These are phyloP conservation scores for Ophiobolus disseminans DNA, from an alignment of 2,329 filamentous ascomycete species.

Conservation along the genomic window DNA sequence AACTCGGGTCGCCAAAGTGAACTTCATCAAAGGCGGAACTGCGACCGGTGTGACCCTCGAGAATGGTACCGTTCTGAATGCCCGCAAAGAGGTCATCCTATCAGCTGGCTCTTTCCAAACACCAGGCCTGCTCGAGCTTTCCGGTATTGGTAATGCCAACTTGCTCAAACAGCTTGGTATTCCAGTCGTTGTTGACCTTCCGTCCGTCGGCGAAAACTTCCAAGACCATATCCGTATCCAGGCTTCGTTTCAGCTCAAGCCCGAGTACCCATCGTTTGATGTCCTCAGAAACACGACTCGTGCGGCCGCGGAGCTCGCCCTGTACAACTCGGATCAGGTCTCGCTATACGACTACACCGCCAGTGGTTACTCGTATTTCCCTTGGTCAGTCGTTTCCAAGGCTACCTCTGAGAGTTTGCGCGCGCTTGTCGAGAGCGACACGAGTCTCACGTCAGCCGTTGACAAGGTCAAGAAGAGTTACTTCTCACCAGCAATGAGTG, in stretches of 20 bases:
- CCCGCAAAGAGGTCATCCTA: conserved; percentile 37
- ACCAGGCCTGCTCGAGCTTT: conserved; percentile 35
- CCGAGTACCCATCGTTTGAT: conserved; percentile 33
- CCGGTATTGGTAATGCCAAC: conserved; percentile 28
- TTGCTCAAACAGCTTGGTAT: conserved; percentile 26
- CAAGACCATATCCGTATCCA: conserved; percentile 45
- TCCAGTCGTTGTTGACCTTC: conserved; percentile 24
- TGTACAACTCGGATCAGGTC: conserved; percentile 41
- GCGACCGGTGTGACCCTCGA: conserved; percentile 44
- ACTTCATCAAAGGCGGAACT: conserved; percentile 38
- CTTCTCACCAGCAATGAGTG: conserved; percentile 41
- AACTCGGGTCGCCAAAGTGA: conserved; percentile 50
- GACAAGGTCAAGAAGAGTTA: conserved; percentile 36
- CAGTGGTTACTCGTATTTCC: conserved; percentile 52
- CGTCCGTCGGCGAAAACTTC: conserved; percentile 38
- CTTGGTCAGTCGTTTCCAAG: conserved; percentile 51
- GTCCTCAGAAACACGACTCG: conserved; percentile 35
- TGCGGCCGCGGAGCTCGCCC: conserved; percentile 50
- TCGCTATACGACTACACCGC: conserved; percentile 53
- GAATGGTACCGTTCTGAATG: conserved; percentile 39
- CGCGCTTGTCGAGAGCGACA: conserved; percentile 39
- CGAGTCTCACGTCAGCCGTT: conserved; percentile 17
- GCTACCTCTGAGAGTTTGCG: conserved; percentile 40
- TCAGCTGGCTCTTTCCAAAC: conserved; percentile 37
- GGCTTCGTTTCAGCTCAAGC: conserved; percentile 29